Base-by-base conservation (phyloP, 129 eudicot genomes). In the Gnaphalium uliginosum region DNA sequence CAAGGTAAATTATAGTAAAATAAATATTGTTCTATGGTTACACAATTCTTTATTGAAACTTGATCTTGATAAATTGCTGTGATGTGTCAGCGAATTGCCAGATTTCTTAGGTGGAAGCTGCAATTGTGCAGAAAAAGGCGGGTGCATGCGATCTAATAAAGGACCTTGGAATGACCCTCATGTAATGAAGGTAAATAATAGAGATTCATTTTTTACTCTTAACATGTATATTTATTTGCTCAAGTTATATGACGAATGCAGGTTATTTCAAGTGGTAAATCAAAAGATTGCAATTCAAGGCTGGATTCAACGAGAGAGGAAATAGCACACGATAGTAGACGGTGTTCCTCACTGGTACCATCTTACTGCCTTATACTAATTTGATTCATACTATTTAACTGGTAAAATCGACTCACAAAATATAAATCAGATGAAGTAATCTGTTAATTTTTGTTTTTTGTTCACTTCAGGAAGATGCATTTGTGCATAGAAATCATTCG, bases 31-130 rank as follows among this genome's bases (percentile, higher is more conserved):
- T 32, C 9, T 2, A 8, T 63, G 25, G 24, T 51, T 71, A 1
- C n/a, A 5, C 7, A 46, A 6, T 57, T 64, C 13, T 74, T 32
- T 29, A 22, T 19, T 43, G 75, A 39, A 74, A 67, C 75, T 60
- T 70, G 67, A 62, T 66, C 50, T 62, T 64, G 35, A 33, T 51
- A 59, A 18, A 41, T 68, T 39, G 22, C 69, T 50, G 53, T 74
- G 0, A 54, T 17, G 39, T 78, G 14, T 26, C 54, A 93, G 96
- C 43, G 92, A 93, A 75, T 78, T 93, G 74, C 98, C 98, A 73
- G 92, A 87, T 13, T 89, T 89, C 78, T 73, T 92, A 13, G 96
- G 93, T n/a, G 98, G 98, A 71, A 84, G 78, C 64, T 92, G 98
- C 75, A 84, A 71, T 58, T 92, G 98, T 81, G 76, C 81, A 3